Evolutionary conservation across 805 yeast genomes (phyloP).

Genomic region (Wickerhamomyces canadensis): DNA sequence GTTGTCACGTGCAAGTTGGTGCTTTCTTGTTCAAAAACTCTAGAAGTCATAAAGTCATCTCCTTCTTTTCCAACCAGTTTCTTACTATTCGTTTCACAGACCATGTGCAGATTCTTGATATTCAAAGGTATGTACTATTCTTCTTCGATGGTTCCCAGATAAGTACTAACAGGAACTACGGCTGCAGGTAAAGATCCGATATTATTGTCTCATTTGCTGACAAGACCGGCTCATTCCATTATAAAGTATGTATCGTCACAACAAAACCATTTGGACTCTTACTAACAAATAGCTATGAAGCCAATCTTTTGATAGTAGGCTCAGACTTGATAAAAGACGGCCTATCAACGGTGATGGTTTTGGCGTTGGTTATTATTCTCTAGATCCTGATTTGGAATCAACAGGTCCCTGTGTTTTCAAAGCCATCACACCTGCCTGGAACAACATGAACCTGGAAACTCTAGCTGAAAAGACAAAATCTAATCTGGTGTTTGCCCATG

Average conservation of each 20-base stretch:
- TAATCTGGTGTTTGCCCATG: slow-evolving; percentile 86
- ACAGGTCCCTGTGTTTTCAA: slow-evolving; percentile 83
- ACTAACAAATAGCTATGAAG: slow-evolving; percentile 11
- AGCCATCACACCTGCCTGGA: slow-evolving; percentile 99
- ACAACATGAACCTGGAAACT: slow-evolving; percentile 82
- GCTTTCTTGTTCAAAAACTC: no score
- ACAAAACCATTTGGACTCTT: slow-evolving; percentile 1
- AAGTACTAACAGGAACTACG: not conserved
- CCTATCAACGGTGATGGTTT: slow-evolving; percentile 99
- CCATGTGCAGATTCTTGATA: slow-evolving; percentile 89
- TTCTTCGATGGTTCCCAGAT: not conserved
- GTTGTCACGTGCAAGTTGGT: not conserved
- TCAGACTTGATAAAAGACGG: slow-evolving; percentile 78
- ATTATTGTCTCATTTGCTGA: slow-evolving; percentile 75
- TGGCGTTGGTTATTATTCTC: slow-evolving; percentile 88
- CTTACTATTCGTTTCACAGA: not conserved
- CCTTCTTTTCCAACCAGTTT: no score
- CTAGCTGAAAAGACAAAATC: slow-evolving; percentile 86
- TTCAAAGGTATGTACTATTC: slow-evolving; percentile 45
- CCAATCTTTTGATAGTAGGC: slow-evolving; percentile 87
- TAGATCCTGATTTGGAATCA: slow-evolving; percentile 50
- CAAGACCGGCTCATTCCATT: slow-evolving; percentile 95
- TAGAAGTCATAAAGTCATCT: no score
- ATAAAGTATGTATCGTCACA: slow-evolving; percentile 49
- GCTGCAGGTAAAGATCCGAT: slow-evolving; percentile 82